Percentiles rank a stretch among this genome's conserved stretches.
Conservation (phyloP, 768 basidiomycete genomes). For the Pleurotus platypus region DNA sequence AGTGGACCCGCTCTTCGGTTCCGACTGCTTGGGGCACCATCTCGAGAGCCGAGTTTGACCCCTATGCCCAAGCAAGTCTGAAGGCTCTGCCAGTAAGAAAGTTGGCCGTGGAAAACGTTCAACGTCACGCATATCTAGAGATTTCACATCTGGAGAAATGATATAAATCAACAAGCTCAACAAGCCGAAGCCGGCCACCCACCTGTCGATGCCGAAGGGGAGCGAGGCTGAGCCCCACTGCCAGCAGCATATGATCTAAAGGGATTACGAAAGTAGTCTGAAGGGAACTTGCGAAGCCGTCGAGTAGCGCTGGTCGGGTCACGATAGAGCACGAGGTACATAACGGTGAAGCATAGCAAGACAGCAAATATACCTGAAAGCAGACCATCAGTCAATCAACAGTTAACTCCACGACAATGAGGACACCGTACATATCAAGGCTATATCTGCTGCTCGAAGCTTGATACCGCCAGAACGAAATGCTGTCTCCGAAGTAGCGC, state of each 20-base stretch:
- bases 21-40: background rate
- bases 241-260: too few relatives aligned
- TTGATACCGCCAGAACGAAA: background rate
- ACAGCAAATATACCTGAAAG: background rate
- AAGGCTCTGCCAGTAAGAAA: background rate
- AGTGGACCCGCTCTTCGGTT: too few relatives aligned
- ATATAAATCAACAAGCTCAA: background rate
- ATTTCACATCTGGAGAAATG: background rate
- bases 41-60: background rate
- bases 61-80: background rate
- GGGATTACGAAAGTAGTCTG: background rate
- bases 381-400: background rate
- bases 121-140: background rate
- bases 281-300: background rate
- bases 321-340: background rate
- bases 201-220: background rate
- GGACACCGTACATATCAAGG: background rate
- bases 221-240: background rate
- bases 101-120: background rate
- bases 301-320: background rate
- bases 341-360: slow-evolving; percentile 1
- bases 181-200: background rate
- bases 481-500: background rate
- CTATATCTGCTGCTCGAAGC: slow-evolving; percentile 3
- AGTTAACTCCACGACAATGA: background rate